Evolutionary conservation across 805 yeast species (phyloP).

Genomic region (Yarrowia sp.): DNA sequence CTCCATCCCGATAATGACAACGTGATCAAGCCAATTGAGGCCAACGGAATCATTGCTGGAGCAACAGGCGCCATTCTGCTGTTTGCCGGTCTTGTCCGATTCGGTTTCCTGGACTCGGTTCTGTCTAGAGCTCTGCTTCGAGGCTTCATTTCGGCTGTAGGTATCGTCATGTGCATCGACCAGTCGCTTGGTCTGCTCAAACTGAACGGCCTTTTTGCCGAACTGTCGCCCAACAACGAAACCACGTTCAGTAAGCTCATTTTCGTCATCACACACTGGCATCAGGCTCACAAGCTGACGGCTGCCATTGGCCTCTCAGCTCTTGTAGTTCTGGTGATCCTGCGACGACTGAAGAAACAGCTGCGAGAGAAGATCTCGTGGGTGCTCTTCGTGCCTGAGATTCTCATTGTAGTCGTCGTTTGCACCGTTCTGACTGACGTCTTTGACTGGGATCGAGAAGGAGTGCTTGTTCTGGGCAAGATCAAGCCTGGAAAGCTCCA

Average conservation of each 20-base stretch:
- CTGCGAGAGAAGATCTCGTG: conserved; percentile 50
- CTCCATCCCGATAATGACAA: conserved; percentile 48
- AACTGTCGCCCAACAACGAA: conserved; percentile 57
- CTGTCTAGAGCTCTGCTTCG: conserved; percentile 76
- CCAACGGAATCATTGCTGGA: conserved; percentile 73
- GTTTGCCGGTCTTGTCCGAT: conserved; percentile 77
- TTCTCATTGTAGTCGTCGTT: conserved; percentile 71
- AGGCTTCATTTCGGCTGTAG: conserved; percentile 88
- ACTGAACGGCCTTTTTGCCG: conserved; percentile 55
- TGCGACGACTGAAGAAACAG: conserved; percentile 55
- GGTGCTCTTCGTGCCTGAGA: conserved; percentile 81
- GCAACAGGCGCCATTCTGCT: conserved; percentile 76
- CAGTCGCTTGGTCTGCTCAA: conserved; percentile 78
- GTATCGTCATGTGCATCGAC: conserved; percentile 80
- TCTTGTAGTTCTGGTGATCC: conserved; percentile 55
- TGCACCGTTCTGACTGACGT: conserved; percentile 61
- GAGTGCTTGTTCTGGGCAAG: conserved; percentile 74
- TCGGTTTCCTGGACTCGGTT: conserved; percentile 85
- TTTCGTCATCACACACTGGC: conserved; percentile 61
- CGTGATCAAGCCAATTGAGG: conserved; percentile 57
- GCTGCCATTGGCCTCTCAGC: conserved; percentile 63
- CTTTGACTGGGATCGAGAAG: conserved; percentile 51
- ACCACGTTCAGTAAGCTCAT: conserved; percentile 73
- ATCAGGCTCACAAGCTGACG: conserved; percentile 63
- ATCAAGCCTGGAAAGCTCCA: conserved; percentile 60